Evolutionary conservation across 2,329 filamentous ascomycete genomes (phyloP).

Genomic region (Rutstroemia sp.): DNA sequence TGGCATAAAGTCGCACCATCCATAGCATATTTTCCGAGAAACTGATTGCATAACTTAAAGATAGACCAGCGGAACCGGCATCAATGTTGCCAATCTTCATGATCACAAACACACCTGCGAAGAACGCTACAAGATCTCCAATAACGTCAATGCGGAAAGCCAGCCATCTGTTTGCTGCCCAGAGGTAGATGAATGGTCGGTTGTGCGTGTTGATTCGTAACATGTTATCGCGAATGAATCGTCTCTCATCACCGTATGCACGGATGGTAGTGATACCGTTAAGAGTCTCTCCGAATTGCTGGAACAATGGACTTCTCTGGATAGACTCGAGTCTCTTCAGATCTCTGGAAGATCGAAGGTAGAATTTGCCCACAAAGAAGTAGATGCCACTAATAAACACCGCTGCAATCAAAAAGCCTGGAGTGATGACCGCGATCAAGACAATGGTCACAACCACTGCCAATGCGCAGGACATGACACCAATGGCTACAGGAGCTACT

Average conservation of each 20-base stretch:
- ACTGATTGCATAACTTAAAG: conserved; percentile 89
- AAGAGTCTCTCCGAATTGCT: conserved; percentile 95
- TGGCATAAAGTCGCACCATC: conserved; percentile 88
- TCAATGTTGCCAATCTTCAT: conserved; percentile 76
- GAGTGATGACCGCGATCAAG: conserved; percentile 82
- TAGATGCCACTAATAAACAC: conserved; percentile 80
- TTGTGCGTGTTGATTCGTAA: conserved; percentile 82
- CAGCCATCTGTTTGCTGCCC: conserved; percentile 96
- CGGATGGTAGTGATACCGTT: conserved; percentile 94
- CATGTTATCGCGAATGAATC: conserved; percentile 90
- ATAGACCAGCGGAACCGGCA: conserved; percentile 85
- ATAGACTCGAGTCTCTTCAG: conserved; percentile 92
- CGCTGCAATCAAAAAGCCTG: conserved; percentile 80
- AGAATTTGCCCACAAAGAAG: conserved; percentile 75
- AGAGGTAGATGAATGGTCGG: conserved; percentile 90
- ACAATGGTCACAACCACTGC: conserved; percentile 76
- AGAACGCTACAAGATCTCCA: conserved; percentile 88
- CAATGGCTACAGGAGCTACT: conserved; percentile 84
- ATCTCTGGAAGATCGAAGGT: conserved; percentile 87
- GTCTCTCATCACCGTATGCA: conserved; percentile 87
- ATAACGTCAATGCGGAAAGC: conserved; percentile 85
- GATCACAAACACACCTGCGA: conserved; percentile 85
- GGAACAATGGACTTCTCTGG: conserved; percentile 88
- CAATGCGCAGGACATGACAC: conserved; percentile 56
- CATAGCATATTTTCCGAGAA: conserved; percentile 97